These are phyloP conservation scores for Nectriaceae sp. DNA, from an alignment of 2,329 filamentous ascomycete genomes.

Conservation along the genomic window DNA sequence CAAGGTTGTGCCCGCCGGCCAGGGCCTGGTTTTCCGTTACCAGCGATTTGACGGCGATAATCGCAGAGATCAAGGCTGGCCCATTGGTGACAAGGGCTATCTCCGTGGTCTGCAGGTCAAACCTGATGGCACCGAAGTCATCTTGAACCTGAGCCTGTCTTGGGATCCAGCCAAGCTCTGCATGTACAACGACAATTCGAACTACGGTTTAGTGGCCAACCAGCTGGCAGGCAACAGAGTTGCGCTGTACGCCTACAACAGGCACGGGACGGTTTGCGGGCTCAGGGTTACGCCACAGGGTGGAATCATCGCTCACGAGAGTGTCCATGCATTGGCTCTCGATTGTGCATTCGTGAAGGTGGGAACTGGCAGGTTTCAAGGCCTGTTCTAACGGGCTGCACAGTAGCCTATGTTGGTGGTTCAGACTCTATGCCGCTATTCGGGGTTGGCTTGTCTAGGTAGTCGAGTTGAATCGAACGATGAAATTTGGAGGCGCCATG, in stretches of 20 bases:
- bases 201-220: not conserved
- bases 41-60: constrained; percentile 1
- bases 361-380: not conserved
- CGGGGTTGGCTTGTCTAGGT: too few relatives aligned
- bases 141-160: constrained; percentile 3
- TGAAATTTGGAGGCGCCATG: too few relatives aligned
- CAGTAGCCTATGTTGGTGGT: too few relatives aligned
- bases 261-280: constrained; percentile 1
- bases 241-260: constrained; percentile 2
- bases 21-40: constrained; percentile 5
- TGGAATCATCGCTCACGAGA: not conserved
- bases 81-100: constrained; percentile 5
- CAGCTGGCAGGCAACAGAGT: constrained; percentile 2
- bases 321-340: not conserved
- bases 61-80: constrained; percentile 1
- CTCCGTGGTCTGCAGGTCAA: constrained; percentile 3
- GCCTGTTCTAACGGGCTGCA: not conserved
- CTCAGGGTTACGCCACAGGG: constrained; percentile 1
- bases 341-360: not conserved
- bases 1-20: not conserved
- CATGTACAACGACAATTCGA: constrained; percentile 3
- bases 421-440: too few relatives aligned
- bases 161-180: constrained; percentile 4
- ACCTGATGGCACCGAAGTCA: not conserved
- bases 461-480: too few relatives aligned